phyloP scores from a whole-genome alignment of 2,329 filamentous ascomycete species.

The Thyridium curvatum region DNA sequence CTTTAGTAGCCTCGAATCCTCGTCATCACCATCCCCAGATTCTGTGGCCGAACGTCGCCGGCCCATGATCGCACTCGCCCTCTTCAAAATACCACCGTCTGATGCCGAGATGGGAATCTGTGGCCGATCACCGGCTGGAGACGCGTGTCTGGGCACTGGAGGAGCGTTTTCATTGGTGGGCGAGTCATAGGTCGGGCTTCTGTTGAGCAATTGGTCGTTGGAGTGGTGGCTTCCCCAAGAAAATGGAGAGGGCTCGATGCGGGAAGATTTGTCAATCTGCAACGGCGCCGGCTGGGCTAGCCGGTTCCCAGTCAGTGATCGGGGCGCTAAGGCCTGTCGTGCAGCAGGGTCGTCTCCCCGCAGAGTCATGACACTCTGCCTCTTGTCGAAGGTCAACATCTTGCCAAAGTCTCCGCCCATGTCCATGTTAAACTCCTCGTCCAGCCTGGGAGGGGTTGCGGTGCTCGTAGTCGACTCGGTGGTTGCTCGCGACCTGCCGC shows the following conservation, averaged over 20 bases:
- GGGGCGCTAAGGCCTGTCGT: conserved; percentile 24
- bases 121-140: conserved; percentile 18
- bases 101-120: conserved; percentile 23
- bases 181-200: conserved; percentile 24
- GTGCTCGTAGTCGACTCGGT: conserved; percentile 49
- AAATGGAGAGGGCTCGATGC: conserved; percentile 40
- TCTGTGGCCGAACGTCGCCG: conserved; percentile 18
- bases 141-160: conserved; percentile 31
- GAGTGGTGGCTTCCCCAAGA: conserved; percentile 47
- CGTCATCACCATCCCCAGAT: conserved; percentile 34
- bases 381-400: conserved; percentile 53
- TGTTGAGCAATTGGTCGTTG: conserved; percentile 39
- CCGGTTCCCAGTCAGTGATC: conserved; percentile 40
- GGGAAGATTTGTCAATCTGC: conserved; percentile 36
- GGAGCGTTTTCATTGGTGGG: conserved; percentile 27
- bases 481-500: conserved; percentile 39
- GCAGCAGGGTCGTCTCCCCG: conserved; percentile 29
- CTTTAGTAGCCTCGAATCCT: conserved; percentile 45
- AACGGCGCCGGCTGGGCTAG: conserved; percentile 39
- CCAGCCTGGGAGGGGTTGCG: conserved; percentile 42
- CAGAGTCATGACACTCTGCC: conserved; percentile 42
- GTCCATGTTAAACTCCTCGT: conserved; percentile 40
- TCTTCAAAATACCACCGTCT: conserved; percentile 20
- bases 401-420: conserved; percentile 52
- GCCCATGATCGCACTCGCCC: conserved; percentile 20